A percentile compares a stretch with the other conserved stretches of the same genome.
Evolutionary conservation across 2,329 filamentous ascomycete genomes (phyloP).

Genomic region (Cytospora piceae): DNA sequence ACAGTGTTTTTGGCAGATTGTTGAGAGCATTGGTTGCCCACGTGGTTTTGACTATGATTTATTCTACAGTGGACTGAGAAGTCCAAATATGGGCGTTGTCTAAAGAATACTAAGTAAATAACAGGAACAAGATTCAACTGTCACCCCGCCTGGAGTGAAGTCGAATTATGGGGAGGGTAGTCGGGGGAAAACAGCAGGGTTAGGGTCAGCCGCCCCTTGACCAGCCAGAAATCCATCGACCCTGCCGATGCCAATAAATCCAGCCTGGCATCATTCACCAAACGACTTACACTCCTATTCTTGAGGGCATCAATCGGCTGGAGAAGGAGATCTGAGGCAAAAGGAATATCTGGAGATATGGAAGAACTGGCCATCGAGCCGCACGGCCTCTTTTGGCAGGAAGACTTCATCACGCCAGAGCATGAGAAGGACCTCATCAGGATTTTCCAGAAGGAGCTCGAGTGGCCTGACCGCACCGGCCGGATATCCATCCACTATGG

Average conservation of each 20-base stretch:
- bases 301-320: not conserved
- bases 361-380: slow-evolving; percentile 38
- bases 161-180: no score
- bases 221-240: not conserved
- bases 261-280: not conserved
- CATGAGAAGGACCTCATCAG: slow-evolving; percentile 50
- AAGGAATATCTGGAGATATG: slow-evolving; percentile 28
- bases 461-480: slow-evolving; percentile 51
- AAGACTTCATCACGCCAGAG: slow-evolving; percentile 50
- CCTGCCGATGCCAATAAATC: not conserved
- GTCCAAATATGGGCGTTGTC: no score
- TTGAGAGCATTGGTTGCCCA: no score
- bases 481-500: slow-evolving; percentile 58
- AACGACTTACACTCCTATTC: not conserved
- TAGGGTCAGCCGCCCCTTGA: slow-evolving; percentile 3
- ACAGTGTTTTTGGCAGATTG: no score
- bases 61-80: no score
- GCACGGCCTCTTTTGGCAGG: slow-evolving; percentile 47
- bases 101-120: no score
- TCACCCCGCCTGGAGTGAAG: no score
- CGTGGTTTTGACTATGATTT: no score
- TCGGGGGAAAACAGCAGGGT: not conserved
- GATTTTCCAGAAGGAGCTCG: slow-evolving; percentile 49
- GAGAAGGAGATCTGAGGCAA: not conserved
- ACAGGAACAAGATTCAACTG: no score